Conservation (phyloP, 2,329 filamentous ascomycete species). For the Scedosporium aurantiacum region DNA sequence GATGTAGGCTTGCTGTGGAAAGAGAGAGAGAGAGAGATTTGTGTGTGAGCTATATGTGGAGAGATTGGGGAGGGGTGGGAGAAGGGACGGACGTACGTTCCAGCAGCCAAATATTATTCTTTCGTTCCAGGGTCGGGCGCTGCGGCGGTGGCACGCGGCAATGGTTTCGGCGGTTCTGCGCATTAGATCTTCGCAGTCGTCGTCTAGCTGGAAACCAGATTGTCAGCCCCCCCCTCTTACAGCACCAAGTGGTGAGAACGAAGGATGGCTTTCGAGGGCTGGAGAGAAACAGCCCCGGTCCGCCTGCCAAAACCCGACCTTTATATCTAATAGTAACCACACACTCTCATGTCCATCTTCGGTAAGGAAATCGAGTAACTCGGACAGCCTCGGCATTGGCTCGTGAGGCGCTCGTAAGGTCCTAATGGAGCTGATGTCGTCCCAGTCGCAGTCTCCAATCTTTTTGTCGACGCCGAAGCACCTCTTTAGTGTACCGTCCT, state of each 20-base stretch:
- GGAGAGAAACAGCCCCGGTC: too few species aligned
- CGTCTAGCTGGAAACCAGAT: conserved; percentile 43
- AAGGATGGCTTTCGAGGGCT: too few species aligned
- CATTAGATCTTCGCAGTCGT: conserved; percentile 61
- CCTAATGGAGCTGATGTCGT: conserved; percentile 54
- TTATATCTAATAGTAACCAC: conserved; percentile 84
- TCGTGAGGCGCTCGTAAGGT: conserved; percentile 59
- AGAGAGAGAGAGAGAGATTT: background rate
- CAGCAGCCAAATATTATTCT: conserved; percentile 75
- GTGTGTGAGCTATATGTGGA: background rate
- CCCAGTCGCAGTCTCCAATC: conserved; percentile 68
- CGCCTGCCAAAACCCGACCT: conserved; percentile 39
- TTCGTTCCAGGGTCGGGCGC: conserved; percentile 51
- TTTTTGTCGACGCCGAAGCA: conserved; percentile 69
- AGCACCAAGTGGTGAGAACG: background rate
- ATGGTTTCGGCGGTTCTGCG: conserved; percentile 55
- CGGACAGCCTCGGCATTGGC: conserved; percentile 60
- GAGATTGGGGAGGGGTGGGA: background rate
- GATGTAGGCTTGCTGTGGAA: conserved; percentile 51
- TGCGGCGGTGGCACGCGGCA: conserved; percentile 32
- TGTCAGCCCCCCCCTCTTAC: background rate
- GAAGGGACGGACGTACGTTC: conserved; percentile 40
- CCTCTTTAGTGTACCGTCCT: conserved; percentile 67
- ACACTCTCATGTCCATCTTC: conserved; percentile 53
- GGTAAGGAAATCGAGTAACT: conserved; percentile 63